Conservation (phyloP, 2,329 filamentous ascomycete genomes). For the Basipetospora chlamydospora region DNA sequence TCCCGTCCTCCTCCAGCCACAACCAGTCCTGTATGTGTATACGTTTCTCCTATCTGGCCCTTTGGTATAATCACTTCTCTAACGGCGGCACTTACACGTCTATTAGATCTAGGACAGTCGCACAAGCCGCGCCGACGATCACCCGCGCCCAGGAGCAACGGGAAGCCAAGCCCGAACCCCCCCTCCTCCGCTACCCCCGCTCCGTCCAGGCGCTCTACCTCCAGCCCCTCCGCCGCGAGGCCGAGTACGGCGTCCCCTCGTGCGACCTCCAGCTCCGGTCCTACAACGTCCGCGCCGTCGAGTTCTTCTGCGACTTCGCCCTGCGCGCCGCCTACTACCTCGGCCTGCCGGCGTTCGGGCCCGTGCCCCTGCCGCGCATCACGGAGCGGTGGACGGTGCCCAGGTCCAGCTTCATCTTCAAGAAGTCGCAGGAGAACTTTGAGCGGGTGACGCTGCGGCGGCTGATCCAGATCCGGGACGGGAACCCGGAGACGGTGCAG, state of each 20-base stretch:
- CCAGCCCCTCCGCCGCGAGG: conserved; percentile 61
- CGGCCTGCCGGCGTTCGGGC: conserved; percentile 70
- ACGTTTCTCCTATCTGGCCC: no score
- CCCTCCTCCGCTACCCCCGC: conserved; percentile 2
- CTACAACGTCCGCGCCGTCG: conserved; percentile 76
- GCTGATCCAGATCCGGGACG: conserved; percentile 85
- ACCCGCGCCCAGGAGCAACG: neutral
- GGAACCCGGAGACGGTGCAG: conserved; percentile 75
- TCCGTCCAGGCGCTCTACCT: conserved; percentile 72
- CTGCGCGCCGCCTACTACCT: conserved; percentile 91
- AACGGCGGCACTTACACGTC: neutral
- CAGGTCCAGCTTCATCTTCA: conserved; percentile 78
- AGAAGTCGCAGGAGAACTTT: conserved; percentile 97
- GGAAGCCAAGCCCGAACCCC: neutral
- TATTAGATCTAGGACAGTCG: neutral
- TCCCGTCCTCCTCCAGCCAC: no score
- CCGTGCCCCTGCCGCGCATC: conserved; percentile 72
- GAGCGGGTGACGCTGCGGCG: conserved; percentile 77
- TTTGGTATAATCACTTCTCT: no score
- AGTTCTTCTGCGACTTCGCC: conserved; percentile 91
- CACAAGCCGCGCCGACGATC: neutral
- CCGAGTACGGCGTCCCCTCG: conserved; percentile 63
- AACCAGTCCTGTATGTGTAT: no score
- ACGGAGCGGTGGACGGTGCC: conserved; percentile 92
- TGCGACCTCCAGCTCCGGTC: conserved; percentile 90